Percentiles rank a stretch among this genome's conserved stretches.
These are phyloP conservation scores for Komagataella kurtzmanii DNA, from an alignment of 805 yeast species.

Conservation along the genomic window DNA sequence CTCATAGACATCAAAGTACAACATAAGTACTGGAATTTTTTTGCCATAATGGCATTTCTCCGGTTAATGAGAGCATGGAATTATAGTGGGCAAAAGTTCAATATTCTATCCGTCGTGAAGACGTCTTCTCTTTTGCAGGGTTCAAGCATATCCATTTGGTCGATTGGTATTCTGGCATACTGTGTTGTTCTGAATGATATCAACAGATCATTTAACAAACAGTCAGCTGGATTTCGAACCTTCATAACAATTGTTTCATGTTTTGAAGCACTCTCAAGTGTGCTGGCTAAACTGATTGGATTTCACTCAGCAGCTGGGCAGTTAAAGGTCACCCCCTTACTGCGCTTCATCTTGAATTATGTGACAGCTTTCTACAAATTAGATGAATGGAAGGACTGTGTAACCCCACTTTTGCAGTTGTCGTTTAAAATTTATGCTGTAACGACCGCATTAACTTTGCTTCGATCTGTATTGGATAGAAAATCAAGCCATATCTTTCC, in stretches of 20 bases:
- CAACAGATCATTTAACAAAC: background rate
- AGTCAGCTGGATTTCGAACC: background rate
- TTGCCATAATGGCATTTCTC: constrained; percentile 19
- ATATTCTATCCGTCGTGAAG: constrained; percentile 30
- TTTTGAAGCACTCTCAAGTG: background rate
- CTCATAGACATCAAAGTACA: constrained; percentile 1
- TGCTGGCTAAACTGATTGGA: background rate
- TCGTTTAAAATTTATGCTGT: background rate
- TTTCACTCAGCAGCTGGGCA: background rate
- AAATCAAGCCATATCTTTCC: background rate
- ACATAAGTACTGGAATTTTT: constrained; percentile 3
- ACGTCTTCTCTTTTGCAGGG: constrained; percentile 28
- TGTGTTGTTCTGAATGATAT: background rate
- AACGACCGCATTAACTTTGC: background rate
- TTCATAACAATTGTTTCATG: background rate
- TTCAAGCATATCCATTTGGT: background rate
- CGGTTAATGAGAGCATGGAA: constrained; percentile 75
- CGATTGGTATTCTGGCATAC: constrained; percentile 5
- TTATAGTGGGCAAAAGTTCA: constrained; percentile 77
- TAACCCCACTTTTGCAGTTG: background rate
- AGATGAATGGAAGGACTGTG: background rate
- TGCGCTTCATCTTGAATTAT: background rate
- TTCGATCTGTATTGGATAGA: background rate
- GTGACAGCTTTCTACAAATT: background rate
- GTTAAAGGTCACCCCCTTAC: background rate